Percentiles rank a stretch among this genome's conserved stretches.
These are phyloP conservation scores for Leccinum sublutescens DNA, from an alignment of 768 basidiomycete genomes.

Conservation along the genomic window DNA sequence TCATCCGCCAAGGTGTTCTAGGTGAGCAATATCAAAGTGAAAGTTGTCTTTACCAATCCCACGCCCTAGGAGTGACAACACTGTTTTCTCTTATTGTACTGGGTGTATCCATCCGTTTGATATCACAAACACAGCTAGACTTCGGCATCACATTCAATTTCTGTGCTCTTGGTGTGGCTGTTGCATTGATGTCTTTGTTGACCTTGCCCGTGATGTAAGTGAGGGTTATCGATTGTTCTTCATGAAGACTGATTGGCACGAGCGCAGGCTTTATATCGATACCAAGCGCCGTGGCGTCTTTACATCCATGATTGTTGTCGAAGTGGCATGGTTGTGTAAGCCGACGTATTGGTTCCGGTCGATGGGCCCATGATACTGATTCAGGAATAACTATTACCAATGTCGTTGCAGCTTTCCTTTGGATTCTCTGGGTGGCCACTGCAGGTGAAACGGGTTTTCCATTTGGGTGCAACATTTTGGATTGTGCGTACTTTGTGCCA, in stretches of 20 bases:
- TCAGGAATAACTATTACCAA: not conserved
- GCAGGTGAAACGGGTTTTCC: constrained; percentile 29
- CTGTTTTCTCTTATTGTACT: constrained; percentile 34
- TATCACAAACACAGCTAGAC: constrained; percentile 18
- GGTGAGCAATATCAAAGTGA: constrained; percentile 13
- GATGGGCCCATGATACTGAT: not conserved
- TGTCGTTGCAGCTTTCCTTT: constrained; percentile 29
- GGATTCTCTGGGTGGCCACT: constrained; percentile 40
- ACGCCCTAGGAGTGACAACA: constrained; percentile 10
- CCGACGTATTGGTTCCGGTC: not conserved
- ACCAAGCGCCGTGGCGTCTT: constrained; percentile 34
- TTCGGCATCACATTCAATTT: constrained; percentile 18
- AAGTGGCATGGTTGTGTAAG: constrained; percentile 39
- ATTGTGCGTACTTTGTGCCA: constrained; percentile 4
- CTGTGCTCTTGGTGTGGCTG: constrained; percentile 30
- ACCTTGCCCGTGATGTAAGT: constrained; percentile 31
- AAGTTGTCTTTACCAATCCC: constrained; percentile 3
- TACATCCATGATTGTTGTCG: constrained; percentile 39
- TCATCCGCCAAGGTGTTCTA: constrained; percentile 21
- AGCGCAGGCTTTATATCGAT: constrained; percentile 36
- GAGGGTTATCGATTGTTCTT: not conserved
- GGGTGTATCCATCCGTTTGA: constrained; percentile 28
- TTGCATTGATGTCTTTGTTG: constrained; percentile 27
- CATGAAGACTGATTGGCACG: not conserved
- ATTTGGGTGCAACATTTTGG: constrained; percentile 8